Evolutionary conservation across 1,284 basidiomycete genomes (phyloP), one percentile per base, ranked within the genome.

Genomic region (Trichosporon faecale): DNA sequence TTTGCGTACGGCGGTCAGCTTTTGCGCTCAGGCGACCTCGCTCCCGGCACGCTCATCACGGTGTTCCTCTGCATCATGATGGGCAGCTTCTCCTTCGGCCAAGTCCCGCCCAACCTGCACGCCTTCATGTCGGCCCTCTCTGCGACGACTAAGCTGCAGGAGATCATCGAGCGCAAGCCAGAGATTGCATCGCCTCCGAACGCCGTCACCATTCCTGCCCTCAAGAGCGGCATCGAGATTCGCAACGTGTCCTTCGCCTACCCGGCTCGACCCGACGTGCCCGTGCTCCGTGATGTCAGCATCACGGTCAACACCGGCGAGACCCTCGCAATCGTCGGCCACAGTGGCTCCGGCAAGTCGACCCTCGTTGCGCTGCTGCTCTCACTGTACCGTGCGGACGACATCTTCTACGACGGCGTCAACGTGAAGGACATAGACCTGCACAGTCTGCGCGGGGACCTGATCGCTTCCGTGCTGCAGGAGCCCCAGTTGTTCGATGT

Each of bases 401-500:
- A 96, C 72, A 87, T 95, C 65, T 98, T 93, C 85, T 99, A 98
- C 81, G 95, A 98, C 79, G 91, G 95, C 79, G 94, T 98, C 74
- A 55, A 55, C 16, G 52, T 55, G 23, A 55, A 55, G 25, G 23
- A 27, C 52, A 55, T 55, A 25, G 52, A 55, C n/a, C 23, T 55
- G 52, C 52, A 25, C 23, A 55, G 12, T 2, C n/a, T 55, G 52
- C 88, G 91, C 16, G 88, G 91, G 66, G 86, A 87, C 70, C 87
- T 90, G 27, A 94, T 97, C 65, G 93, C 93, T 1, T 89, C 96
- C 29, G 94, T 97, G 2, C 94, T 94, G 11, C 90, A 91, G 81
- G 89, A 84, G 68, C 83, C 83, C 0, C 81, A 82, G 23, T 70
- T 84, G n/a, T 84, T 84, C 79, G 91, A 90, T 8, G 95, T 94